A percentile compares a stretch with the other conserved stretches of the same genome.
Conservation (phyloP, 257 asterid genomes). For the Nicotiana benthamiana region DNA sequence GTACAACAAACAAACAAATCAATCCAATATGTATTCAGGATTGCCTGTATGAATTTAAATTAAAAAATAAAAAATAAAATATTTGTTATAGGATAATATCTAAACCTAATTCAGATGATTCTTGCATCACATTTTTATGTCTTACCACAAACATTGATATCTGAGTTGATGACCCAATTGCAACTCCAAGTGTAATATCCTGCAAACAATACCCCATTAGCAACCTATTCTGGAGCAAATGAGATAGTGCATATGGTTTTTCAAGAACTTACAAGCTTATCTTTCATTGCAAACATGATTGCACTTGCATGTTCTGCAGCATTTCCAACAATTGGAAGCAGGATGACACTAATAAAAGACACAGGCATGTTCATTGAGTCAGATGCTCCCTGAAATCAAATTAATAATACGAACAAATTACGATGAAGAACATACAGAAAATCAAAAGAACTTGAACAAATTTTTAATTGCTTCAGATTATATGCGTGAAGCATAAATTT, state of each 20-base stretch:
- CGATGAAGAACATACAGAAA: background rate
- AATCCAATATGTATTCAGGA: background rate
- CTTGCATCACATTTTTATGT: background rate
- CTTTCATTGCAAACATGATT: conserved; percentile 97
- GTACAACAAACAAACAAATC: background rate
- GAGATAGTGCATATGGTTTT: background rate
- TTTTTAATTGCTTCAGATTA: background rate
- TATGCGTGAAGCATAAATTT: no score
- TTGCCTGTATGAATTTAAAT: background rate
- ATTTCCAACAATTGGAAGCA: conserved; percentile 92
- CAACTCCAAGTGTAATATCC: conserved; percentile 76
- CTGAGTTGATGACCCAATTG: conserved; percentile 96
- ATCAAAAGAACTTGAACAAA: background rate
- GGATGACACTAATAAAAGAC: conserved; percentile 79
- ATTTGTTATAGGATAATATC: background rate
- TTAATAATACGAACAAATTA: background rate
- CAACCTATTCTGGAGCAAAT: background rate
- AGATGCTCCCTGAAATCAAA: conserved; percentile 69
- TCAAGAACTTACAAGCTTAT: conserved; percentile 36
- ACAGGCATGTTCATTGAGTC: conserved; percentile 79
- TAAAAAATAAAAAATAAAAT: background rate
- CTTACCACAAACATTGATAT: conserved; percentile 98
- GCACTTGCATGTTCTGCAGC: conserved; percentile 99
- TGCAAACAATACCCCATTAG: conserved; percentile 10
- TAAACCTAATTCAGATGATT: background rate